Conservation (phyloP, 441 rosid species). For the Gossypium aridum region DNA sequence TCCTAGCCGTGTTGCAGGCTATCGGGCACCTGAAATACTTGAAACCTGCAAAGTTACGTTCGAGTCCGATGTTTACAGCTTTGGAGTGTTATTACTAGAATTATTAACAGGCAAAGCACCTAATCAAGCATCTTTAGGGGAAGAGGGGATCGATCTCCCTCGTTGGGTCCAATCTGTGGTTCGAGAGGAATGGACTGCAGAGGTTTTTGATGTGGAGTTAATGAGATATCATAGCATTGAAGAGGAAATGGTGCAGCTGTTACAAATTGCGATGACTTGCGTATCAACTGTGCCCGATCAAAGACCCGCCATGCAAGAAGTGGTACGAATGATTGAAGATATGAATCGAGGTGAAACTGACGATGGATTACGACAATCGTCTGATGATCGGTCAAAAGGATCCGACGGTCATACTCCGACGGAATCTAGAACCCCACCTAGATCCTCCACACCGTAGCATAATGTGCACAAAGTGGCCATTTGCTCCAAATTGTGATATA, state of each 20-base stretch:
- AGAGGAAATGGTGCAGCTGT: slow-evolving; percentile 95
- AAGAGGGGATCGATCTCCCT: slow-evolving; percentile 88
- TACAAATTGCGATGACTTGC: slow-evolving; percentile 90
- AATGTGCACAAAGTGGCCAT: slow-evolving; percentile 8
- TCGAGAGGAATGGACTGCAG: slow-evolving; percentile 95
- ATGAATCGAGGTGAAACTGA: slow-evolving; percentile 75
- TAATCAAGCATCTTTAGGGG: slow-evolving; percentile 83
- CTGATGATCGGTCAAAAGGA: slow-evolving; percentile 87
- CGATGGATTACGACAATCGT: slow-evolving; percentile 73
- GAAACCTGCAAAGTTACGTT: slow-evolving; percentile 68
- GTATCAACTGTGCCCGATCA: slow-evolving; percentile 81
- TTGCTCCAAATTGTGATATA: slow-evolving; percentile 5
- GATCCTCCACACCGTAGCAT: slow-evolving; percentile 37
- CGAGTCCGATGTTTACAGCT: slow-evolving; percentile 91
- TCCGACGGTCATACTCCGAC: slow-evolving; percentile 73
- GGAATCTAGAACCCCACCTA: slow-evolving; percentile 61
- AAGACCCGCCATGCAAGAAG: slow-evolving; percentile 75
- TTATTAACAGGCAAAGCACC: slow-evolving; percentile 86
- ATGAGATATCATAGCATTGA: slow-evolving; percentile 83
- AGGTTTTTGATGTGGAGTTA: slow-evolving; percentile 86
- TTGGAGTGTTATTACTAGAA: slow-evolving; percentile 76
- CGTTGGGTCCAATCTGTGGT: slow-evolving; percentile 96
- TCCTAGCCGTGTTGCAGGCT: slow-evolving; percentile 69
- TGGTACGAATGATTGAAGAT: slow-evolving; percentile 84
- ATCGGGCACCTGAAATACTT: slow-evolving; percentile 79